Evolutionary conservation across 1,284 basidiomycete species (phyloP).

Genomic region (Chiua sp.): DNA sequence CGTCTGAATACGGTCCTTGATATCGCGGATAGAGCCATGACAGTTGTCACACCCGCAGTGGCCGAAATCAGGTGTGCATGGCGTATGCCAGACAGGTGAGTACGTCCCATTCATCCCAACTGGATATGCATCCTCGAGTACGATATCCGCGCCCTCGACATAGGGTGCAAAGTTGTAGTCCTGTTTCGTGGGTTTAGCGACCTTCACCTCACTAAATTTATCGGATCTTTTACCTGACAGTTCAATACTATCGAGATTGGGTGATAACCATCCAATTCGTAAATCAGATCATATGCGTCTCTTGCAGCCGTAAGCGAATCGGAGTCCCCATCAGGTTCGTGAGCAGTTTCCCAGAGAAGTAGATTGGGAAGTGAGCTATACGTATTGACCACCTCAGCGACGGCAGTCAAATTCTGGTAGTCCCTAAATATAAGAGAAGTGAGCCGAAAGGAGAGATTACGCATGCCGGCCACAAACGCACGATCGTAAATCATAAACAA

Average conservation of each 20-base stretch:
- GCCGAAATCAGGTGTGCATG: conserved; percentile 35
- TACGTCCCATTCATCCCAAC: conserved; percentile 37
- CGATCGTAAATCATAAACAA: conserved; percentile 41
- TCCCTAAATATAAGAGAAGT: conserved; percentile 20
- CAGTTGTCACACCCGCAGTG: conserved; percentile 40
- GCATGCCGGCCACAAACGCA: conserved; percentile 38
- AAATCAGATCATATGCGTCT: conserved; percentile 63
- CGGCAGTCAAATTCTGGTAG: conserved; percentile 64
- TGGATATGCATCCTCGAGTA: conserved; percentile 39
- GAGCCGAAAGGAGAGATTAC: not conserved
- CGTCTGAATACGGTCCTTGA: conserved; percentile 30
- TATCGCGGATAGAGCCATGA: conserved; percentile 28
- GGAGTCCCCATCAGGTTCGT: conserved; percentile 74
- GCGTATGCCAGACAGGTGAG: conserved; percentile 35
- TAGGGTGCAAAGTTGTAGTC: conserved; percentile 70
- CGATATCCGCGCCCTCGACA: conserved; percentile 63
- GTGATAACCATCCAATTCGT: conserved; percentile 72
- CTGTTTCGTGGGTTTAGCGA: conserved; percentile 8
- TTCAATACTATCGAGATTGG: conserved; percentile 78
- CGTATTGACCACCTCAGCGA: conserved; percentile 65
- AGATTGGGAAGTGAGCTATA: conserved; percentile 70
- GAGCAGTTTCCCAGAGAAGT: conserved; percentile 77
- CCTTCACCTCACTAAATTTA: not conserved
- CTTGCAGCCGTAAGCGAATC: conserved; percentile 65
- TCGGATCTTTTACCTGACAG: conserved; percentile 48